Conservation (phyloP, 192 early-diverging fungal genomes). For the Rhizoclosmatium globosum region DNA sequence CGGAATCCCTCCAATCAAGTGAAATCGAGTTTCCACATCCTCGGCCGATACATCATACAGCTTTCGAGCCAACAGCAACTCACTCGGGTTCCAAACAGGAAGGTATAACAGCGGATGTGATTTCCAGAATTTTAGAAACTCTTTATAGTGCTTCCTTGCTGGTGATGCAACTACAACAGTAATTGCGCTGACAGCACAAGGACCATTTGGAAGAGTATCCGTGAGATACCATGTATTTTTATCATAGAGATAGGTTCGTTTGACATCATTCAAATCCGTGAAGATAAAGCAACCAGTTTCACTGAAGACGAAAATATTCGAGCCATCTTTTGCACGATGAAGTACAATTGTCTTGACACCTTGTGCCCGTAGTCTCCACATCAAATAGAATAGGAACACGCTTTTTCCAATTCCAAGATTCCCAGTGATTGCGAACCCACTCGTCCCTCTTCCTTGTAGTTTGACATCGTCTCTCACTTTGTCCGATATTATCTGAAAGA, state of each 20-base stretch:
- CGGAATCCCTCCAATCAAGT: background rate
- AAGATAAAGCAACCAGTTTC: slow-evolving; percentile 2
- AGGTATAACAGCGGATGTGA: background rate
- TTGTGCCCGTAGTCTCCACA: slow-evolving; percentile 12
- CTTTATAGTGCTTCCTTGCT: background rate
- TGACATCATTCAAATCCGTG: too few relatives aligned
- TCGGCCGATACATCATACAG: background rate
- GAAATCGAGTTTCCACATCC: background rate
- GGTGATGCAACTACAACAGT: background rate
- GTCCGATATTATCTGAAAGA: slow-evolving; percentile 9
- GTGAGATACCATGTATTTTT: slow-evolving; percentile 2
- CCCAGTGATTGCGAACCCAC: slow-evolving; percentile 13
- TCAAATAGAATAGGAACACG: slow-evolving; percentile 16
- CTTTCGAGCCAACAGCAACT: background rate
- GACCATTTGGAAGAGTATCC: background rate
- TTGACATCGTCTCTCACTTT: slow-evolving; percentile 1
- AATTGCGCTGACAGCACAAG: background rate
- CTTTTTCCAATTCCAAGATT: slow-evolving; percentile 18
- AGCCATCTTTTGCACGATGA: slow-evolving; percentile 18
- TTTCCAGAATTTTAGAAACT: background rate
- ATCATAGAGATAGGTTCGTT: too few relatives aligned
- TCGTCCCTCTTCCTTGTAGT: background rate
- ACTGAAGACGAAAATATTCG: slow-evolving; percentile 8
- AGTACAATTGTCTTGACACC: slow-evolving; percentile 3
- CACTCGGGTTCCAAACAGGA: background rate